Evolutionary conservation across 2,329 filamentous ascomycete species (phyloP).

Genomic region (Chaetomiaceae sp.): DNA sequence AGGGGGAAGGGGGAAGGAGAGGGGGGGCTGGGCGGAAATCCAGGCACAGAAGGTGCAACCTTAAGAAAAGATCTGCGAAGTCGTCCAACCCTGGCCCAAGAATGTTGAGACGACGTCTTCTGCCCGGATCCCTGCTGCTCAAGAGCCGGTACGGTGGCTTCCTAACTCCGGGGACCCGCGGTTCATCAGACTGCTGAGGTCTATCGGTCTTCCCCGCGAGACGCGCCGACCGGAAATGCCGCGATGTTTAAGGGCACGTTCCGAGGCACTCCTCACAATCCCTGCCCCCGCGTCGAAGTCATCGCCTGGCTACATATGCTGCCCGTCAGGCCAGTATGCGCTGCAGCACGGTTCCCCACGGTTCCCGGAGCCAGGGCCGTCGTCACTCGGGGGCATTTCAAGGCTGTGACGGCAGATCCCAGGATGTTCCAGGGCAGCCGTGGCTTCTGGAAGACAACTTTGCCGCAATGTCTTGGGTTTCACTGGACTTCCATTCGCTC

Average conservation of each 20-base stretch:
- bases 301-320: too few relatives aligned
- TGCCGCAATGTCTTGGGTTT: not conserved
- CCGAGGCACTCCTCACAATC: too few relatives aligned
- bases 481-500: not conserved
- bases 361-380: too few relatives aligned
- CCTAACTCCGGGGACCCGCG: slow-evolving; percentile 1
- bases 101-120: not conserved
- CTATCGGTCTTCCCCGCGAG: too few relatives aligned
- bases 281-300: too few relatives aligned
- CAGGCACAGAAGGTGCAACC: not conserved
- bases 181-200: not conserved
- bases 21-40: not conserved
- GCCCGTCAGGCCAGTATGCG: too few relatives aligned
- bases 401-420: too few relatives aligned
- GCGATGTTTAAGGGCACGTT: too few relatives aligned
- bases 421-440: not conserved
- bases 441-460: not conserved
- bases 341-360: too few relatives aligned
- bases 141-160: not conserved
- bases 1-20: not conserved
- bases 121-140: not conserved
- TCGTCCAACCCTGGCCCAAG: not conserved
- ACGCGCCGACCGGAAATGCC: too few relatives aligned
- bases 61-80: slow-evolving; percentile 6
- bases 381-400: too few relatives aligned